Evolutionary conservation across 345 rosid species (phyloP).

Genomic region (Lepidium aucheri): DNA sequence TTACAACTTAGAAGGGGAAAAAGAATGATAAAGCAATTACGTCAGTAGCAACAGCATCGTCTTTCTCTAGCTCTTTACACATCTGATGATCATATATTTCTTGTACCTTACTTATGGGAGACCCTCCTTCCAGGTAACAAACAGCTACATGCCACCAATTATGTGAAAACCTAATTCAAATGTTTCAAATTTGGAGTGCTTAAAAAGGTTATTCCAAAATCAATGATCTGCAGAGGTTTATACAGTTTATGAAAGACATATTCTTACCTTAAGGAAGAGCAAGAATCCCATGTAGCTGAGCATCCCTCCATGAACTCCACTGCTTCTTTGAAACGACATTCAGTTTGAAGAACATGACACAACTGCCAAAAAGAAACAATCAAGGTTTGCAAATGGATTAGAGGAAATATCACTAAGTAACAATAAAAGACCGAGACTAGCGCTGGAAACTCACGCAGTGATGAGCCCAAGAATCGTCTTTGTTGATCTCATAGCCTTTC

Average conservation of each 20-base stretch:
- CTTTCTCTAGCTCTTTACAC: conserved; percentile 62
- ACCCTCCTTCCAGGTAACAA: conserved; percentile 82
- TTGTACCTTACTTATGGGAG: conserved; percentile 38
- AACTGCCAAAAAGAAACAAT: conserved; percentile 30
- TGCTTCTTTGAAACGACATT: conserved; percentile 70
- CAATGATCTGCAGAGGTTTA: not conserved
- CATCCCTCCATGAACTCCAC: conserved; percentile 70
- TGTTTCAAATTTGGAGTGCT: not conserved
- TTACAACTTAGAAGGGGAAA: not conserved
- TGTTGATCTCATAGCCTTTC: conserved; percentile 58
- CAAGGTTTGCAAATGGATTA: not conserved
- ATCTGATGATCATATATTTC: conserved; percentile 60
- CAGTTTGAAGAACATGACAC: conserved; percentile 76
- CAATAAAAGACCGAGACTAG: not conserved
- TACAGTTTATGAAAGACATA: not conserved
- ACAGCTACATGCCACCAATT: conserved; percentile 95
- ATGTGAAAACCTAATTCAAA: conserved; percentile 55
- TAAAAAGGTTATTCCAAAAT: not conserved
- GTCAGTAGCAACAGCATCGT: conserved; percentile 44
- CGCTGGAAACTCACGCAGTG: conserved; percentile 50
- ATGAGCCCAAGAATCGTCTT: conserved; percentile 68
- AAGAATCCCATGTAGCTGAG: conserved; percentile 58
- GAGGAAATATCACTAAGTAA: not conserved
- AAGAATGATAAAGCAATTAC: conserved; percentile 21
- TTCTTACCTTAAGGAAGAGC: conserved; percentile 66